Conservation (phyloP, 371 early-diverging fungal species). For the Sporodiniella umbellata region DNA sequence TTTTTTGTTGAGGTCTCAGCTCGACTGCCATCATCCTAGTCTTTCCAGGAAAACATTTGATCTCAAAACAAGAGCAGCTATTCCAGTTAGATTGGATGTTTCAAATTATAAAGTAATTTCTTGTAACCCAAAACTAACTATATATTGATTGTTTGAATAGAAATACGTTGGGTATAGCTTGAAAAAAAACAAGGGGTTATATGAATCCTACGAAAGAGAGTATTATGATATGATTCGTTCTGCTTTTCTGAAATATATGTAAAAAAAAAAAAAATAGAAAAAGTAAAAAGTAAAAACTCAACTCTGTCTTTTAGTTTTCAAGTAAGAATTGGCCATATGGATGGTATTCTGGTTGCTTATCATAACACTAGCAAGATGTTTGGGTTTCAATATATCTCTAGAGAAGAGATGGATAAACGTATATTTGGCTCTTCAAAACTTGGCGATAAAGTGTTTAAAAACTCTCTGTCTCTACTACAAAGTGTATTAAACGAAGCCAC, state of each 20-base stretch:
- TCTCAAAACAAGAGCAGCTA: constrained; percentile 88
- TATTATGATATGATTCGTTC: constrained; percentile 86
- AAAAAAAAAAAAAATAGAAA: not conserved
- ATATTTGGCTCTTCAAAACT: constrained; percentile 77
- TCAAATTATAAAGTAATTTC: constrained; percentile 62
- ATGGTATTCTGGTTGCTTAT: constrained; percentile 91
- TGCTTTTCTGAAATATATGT: constrained; percentile 26
- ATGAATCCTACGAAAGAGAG: constrained; percentile 88
- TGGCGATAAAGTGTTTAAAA: constrained; percentile 72
- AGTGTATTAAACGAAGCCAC: constrained; percentile 63
- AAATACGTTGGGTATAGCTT: constrained; percentile 57
- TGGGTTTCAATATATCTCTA: constrained; percentile 93
- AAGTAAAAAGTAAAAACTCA: not conserved
- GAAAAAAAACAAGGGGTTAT: constrained; percentile 56
- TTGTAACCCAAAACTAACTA: not conserved
- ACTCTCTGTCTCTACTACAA: constrained; percentile 60
- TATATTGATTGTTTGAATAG: too few relatives aligned
- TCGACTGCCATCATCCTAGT: constrained; percentile 81
- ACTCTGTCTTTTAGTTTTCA: constrained; percentile 62
- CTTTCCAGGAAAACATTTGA: constrained; percentile 86
- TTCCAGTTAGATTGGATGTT: constrained; percentile 82
- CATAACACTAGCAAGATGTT: constrained; percentile 90
- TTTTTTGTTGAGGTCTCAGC: constrained; percentile 86
- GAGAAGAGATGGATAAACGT: constrained; percentile 81
- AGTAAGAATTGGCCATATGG: constrained; percentile 94